These are phyloP conservation scores for Anisodus acutangulus DNA, from an alignment of 257 asterid species.

Conservation along the genomic window DNA sequence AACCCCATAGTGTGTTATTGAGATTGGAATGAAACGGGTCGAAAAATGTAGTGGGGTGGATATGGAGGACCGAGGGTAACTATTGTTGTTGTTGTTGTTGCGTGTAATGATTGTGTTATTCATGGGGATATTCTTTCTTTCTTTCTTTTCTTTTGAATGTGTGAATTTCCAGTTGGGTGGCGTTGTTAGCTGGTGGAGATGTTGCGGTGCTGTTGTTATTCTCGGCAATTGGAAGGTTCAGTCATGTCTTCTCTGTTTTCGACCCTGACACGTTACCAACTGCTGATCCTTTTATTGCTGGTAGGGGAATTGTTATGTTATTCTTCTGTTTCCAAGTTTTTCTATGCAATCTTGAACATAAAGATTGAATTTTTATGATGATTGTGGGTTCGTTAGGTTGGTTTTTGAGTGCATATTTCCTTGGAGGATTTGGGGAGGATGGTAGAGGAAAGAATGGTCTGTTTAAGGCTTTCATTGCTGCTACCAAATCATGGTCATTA, in stretches of 20 bases:
- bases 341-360: not conserved
- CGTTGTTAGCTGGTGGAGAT: conserved; percentile 84
- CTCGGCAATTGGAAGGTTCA: conserved; percentile 86
- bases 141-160: conserved; percentile 13
- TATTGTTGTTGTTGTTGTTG: not conserved
- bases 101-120: not conserved
- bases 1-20: too few relatives aligned
- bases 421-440: conserved; percentile 88
- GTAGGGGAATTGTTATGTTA: conserved; percentile 37
- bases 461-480: conserved; percentile 66
- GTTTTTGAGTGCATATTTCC: conserved; percentile 92
- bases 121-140: not conserved
- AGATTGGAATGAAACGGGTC: not conserved
- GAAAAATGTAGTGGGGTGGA: not conserved
- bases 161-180: conserved; percentile 61
- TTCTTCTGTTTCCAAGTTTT: not conserved
- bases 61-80: not conserved
- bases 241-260: conserved; percentile 77
- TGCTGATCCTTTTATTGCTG: conserved; percentile 91
- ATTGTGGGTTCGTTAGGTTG: conserved; percentile 60
- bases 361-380: not conserved
- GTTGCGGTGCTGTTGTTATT: conserved; percentile 74
- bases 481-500: conserved; percentile 85
- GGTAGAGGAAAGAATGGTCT: conserved; percentile 82
- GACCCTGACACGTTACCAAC: conserved; percentile 74